Conservation (phyloP, 2,329 filamentous ascomycete genomes). For the Fusarium sp. region DNA sequence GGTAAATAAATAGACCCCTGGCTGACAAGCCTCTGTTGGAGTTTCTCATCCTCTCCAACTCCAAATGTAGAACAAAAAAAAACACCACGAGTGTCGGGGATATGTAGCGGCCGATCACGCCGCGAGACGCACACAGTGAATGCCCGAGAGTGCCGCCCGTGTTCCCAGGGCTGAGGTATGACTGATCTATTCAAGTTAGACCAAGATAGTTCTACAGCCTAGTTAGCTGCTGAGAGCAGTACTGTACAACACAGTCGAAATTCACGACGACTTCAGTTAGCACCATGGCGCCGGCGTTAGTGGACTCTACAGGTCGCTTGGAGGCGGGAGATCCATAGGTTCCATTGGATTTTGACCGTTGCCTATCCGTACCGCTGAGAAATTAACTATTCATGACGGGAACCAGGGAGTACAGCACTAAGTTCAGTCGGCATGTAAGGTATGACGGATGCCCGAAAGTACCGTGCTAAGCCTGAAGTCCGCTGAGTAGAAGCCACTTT, state of each 20-base stretch:
- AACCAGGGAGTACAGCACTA: neutral
- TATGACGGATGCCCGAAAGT: neutral
- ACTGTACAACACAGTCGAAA: neutral
- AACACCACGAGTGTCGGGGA: constrained; percentile 16
- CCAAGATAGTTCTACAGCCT: neutral
- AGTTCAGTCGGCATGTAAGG: neutral
- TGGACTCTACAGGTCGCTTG: constrained; percentile 4
- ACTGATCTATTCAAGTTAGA: neutral
- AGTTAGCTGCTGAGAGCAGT: neutral
- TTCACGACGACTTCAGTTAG: constrained; percentile 1
- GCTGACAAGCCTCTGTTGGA: constrained; percentile 20
- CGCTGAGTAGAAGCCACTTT: neutral
- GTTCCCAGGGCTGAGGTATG: constrained; percentile 28
- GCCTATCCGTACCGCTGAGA: constrained; percentile 10
- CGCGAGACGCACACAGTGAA: constrained; percentile 13
- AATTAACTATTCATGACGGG: neutral
- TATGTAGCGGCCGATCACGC: constrained; percentile 23
- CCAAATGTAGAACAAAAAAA: neutral
- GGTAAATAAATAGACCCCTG: constrained; percentile 1
- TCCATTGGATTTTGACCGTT: constrained; percentile 15
- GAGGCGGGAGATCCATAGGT: neutral
- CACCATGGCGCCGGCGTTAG: constrained; percentile 18
- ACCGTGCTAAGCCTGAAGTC: neutral
- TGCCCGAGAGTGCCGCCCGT: constrained; percentile 27
- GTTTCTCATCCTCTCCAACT: constrained; percentile 4